Conservation (phyloP, 129 eudicot genomes). For the Deinandra increscens region DNA sequence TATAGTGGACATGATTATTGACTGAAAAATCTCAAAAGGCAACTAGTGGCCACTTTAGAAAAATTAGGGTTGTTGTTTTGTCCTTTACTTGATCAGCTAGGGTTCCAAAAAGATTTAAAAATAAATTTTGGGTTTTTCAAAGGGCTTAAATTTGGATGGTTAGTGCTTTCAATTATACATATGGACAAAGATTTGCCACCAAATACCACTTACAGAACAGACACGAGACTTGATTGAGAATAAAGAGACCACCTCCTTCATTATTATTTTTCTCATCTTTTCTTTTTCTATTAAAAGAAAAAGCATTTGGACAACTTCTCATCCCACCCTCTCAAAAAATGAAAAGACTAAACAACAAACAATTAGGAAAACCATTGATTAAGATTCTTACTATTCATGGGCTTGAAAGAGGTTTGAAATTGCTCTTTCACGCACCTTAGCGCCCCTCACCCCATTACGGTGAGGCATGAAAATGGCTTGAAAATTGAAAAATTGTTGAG, state of each 20-base stretch:
- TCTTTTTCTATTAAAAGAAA: neutral
- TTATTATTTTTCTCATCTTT: conserved; percentile 26
- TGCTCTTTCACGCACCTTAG: too few species aligned
- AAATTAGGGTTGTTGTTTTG: conserved; percentile 41
- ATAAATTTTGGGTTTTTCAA: conserved; percentile 9
- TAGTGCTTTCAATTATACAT: conserved; percentile 68
- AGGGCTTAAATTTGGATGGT: conserved; percentile 31
- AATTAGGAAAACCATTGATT: neutral
- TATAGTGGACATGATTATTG: conserved; percentile 1
- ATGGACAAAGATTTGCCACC: conserved; percentile 67
- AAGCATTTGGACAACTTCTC: conserved; percentile 25
- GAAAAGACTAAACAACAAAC: neutral
- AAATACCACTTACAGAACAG: conserved; percentile 48
- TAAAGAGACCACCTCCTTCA: conserved; percentile 40
- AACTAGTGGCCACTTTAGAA: conserved; percentile 35
- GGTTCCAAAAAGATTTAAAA: conserved; percentile 16
- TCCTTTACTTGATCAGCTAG: conserved; percentile 27
- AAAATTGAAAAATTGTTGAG: too few species aligned
- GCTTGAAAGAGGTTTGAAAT: too few species aligned
- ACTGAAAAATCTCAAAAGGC: conserved; percentile 30
- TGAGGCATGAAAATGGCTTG: too few species aligned
- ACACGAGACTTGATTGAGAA: conserved; percentile 68
- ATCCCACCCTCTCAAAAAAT: conserved; percentile 12
- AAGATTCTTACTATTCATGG: too few species aligned
- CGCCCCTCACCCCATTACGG: too few species aligned